A percentile compares a stretch with the other conserved stretches of the same genome.
phyloP scores from a whole-genome alignment of 225 moss, liverwort and hornwort species.

The Bryoerythrophyllum caledonicum region DNA sequence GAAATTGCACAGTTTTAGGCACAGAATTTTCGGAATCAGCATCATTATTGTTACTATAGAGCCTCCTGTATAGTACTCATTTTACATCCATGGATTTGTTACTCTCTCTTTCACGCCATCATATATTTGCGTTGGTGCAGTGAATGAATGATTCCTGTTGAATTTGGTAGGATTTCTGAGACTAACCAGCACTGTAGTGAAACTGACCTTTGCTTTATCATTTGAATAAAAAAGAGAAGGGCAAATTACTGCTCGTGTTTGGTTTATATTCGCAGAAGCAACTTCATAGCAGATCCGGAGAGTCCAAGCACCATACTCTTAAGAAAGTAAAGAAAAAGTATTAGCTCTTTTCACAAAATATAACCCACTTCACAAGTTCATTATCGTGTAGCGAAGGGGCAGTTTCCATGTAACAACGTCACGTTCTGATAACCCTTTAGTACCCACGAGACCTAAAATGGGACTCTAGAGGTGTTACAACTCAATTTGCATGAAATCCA shows the following conservation, averaged over 20 bases:
- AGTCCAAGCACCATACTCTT: too few relatives aligned
- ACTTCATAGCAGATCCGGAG: too few relatives aligned
- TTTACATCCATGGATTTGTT: conserved; percentile 41
- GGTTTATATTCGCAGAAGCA: too few relatives aligned
- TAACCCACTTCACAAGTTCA: neutral
- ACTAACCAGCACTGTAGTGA: too few relatives aligned
- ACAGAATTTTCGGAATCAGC: conserved; percentile 23
- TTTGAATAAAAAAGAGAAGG: too few relatives aligned
- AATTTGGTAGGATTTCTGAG: neutral
- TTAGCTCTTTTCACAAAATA: too few relatives aligned
- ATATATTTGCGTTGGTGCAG: conserved; percentile 2
- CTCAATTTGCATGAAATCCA: too few relatives aligned
- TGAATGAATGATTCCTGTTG: conserved; percentile 4
- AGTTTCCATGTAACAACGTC: neutral
- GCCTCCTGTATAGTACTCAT: conserved; percentile 35
- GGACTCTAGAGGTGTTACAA: too few relatives aligned
- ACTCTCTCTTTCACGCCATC: neutral
- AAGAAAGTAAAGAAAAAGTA: too few relatives aligned
- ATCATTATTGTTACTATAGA: conserved; percentile 32
- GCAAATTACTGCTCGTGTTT: too few relatives aligned
- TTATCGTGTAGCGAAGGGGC: neutral
- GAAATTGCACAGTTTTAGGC: conserved; percentile 19
- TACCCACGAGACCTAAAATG: too few relatives aligned
- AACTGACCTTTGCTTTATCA: too few relatives aligned
- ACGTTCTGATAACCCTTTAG: neutral